Evolutionary conservation across 139 green algal genomes (phyloP).

Genomic region (Chlorella sp.): DNA sequence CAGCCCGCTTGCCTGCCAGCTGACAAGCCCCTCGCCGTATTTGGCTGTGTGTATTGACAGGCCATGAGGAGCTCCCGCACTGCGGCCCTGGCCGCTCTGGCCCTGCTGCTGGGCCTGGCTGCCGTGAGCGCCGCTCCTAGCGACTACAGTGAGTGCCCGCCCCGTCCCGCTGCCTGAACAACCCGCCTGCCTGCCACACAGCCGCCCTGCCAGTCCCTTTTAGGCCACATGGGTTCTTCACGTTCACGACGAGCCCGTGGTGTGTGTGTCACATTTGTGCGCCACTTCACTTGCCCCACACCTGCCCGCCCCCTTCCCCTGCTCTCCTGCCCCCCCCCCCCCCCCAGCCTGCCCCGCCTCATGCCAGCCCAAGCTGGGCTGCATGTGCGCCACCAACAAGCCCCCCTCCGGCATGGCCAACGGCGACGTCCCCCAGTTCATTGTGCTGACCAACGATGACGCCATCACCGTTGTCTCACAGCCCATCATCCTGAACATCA

Average conservation of each 20-base stretch:
- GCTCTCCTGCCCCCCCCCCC: no score
- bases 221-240: no score
- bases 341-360: constrained; percentile 22
- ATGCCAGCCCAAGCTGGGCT: constrained; percentile 28
- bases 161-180: background rate
- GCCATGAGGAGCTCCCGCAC: background rate
- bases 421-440: constrained; percentile 7
- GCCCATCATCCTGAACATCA: constrained; percentile 35
- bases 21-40: background rate
- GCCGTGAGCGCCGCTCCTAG: background rate
- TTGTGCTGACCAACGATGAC: constrained; percentile 42
- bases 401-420: background rate
- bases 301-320: no score
- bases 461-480: constrained; percentile 32
- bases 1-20: background rate
- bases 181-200: background rate
- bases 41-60: background rate
- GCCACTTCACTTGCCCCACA: background rate
- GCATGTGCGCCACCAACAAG: constrained; percentile 17
- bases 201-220: no score
- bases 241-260: no score
- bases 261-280: background rate
- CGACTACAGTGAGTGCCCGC: background rate
- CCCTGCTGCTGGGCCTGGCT: constrained; percentile 5
- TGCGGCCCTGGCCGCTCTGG: background rate